Base-by-base conservation (phyloP, 1,139 yeast genomes). In the Candida gigantensis region DNA sequence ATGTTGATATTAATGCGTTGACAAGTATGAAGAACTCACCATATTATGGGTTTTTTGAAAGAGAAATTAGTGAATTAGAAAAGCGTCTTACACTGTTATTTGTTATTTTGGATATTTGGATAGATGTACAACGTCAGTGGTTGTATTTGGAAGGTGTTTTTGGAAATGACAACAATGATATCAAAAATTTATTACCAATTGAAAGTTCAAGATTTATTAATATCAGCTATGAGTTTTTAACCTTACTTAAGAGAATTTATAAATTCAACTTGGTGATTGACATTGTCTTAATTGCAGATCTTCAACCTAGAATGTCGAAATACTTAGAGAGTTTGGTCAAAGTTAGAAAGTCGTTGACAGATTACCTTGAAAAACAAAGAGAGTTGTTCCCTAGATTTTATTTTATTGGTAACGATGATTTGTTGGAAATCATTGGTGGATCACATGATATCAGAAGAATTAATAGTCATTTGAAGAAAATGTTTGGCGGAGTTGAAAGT, bases 81-180 rank as follows among this genome's bases (percentile, higher is more conserved):
- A 67, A 64, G 1, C 77, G 70, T 41, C 56, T 92, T 24, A 76
- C 74, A 35, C 53, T 59, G 0, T 50, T 88, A 1, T 73, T 72
- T 37, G 61, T 66, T 1, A 53, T 86, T 3, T 66, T 87, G 31
- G 89, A 82, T 47, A 53, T 62, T 0, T 89, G 96, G 95, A 72
- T 84, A 28, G 96, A 87, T 32, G 87, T 82, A 2, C 97, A 92
- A 56, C 67, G 84, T n/a, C 88, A 84, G 50, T 90, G 96, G 95
- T 78, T 87, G 2, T 88, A 90, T 51, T 68, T 90, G 14, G 84
- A 79, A 44, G 96, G 96, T 1, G 79, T 89, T 0, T 84, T 92
- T 52, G 79, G 77, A 10, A 77, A 75, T 38, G 64, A 70, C 1
- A 53, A 51, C 18, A 57, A 50, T 32, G 89, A 84, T 29, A 77